These are phyloP conservation scores for Aspergillus ochraceoroseus DNA, from an alignment of 2,329 filamentous ascomycete genomes.

Conservation along the genomic window DNA sequence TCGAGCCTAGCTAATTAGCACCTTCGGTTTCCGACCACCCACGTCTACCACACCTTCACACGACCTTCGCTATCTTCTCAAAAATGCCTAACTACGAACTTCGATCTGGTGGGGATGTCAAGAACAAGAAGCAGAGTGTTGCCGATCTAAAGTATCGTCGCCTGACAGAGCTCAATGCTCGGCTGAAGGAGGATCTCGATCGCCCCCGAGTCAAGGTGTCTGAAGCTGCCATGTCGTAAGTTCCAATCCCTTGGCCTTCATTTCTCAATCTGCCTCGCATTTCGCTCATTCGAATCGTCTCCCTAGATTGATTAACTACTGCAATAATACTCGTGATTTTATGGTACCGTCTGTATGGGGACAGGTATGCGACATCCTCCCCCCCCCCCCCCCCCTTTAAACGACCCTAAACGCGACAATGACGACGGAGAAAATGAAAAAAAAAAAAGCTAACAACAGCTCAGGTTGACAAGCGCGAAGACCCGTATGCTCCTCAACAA, in stretches of 20 bases:
- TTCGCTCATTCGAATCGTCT: conserved; percentile 13
- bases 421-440: too few species aligned
- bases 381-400: too few species aligned
- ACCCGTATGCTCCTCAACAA: conserved; percentile 97
- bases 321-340: conserved; percentile 95
- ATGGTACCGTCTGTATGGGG: conserved; percentile 99
- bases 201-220: conserved; percentile 93
- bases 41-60: conserved; percentile 4
- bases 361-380: conserved; percentile 47
- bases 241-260: conserved; percentile 14
- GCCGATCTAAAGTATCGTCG: conserved; percentile 95
- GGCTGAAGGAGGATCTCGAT: conserved; percentile 91
- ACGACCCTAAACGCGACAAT: conserved; percentile 11
- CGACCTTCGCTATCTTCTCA: conserved; percentile 7
- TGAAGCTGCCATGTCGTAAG: conserved; percentile 81
- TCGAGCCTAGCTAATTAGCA: conserved; percentile 31
- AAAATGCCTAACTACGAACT: conserved; percentile 62
- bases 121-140: conserved; percentile 99
- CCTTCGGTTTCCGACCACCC: conserved; percentile 1
- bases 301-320: conserved; percentile 89
- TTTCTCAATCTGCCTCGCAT: conserved; percentile 4
- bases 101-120: conserved; percentile 59
- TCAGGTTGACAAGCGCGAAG: conserved; percentile 84
- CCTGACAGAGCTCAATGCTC: conserved; percentile 93
- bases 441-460: conserved; percentile 10